Conservation (phyloP, 2,329 filamentous ascomycete species). For the Penicillium italicum region DNA sequence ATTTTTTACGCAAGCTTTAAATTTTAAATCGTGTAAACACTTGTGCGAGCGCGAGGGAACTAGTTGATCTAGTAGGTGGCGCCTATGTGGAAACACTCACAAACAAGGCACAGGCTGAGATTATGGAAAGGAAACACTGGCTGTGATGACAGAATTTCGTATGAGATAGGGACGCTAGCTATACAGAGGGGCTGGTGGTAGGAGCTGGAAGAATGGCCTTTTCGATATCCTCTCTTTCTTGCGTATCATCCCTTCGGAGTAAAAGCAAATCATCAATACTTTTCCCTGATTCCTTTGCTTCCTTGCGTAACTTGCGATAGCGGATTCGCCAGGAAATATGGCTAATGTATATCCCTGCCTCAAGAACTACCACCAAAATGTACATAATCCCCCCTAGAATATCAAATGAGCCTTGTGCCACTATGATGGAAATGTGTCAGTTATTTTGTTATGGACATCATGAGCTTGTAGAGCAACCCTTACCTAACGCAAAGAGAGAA, state of each 20-base stretch:
- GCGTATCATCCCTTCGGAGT: constrained; percentile 5
- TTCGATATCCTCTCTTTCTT: constrained; percentile 6
- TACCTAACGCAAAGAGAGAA: constrained; percentile 60
- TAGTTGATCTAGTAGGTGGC: too few relatives aligned
- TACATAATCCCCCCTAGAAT: constrained; percentile 59
- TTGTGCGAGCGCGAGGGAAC: too few relatives aligned
- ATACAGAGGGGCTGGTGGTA: background rate
- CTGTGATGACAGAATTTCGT: background rate
- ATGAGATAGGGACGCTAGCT: background rate
- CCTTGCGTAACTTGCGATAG: constrained; percentile 51
- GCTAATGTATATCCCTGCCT: constrained; percentile 58
- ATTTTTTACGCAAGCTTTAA: too few relatives aligned
- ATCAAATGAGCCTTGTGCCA: constrained; percentile 60
- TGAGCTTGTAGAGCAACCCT: constrained; percentile 17
- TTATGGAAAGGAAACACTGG: too few relatives aligned
- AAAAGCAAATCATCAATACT: constrained; percentile 56
- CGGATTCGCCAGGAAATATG: constrained; percentile 59
- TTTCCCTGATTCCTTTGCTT: constrained; percentile 51
- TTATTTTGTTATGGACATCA: background rate
- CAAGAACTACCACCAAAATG: constrained; percentile 57
- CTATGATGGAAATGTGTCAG: constrained; percentile 35
- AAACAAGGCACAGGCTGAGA: too few relatives aligned
- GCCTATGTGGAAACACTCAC: too few relatives aligned
- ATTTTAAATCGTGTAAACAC: too few relatives aligned
- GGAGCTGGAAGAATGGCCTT: background rate